Evolutionary conservation across 306 rosid species (phyloP).

Genomic region (Casuarina cunninghamiana): DNA sequence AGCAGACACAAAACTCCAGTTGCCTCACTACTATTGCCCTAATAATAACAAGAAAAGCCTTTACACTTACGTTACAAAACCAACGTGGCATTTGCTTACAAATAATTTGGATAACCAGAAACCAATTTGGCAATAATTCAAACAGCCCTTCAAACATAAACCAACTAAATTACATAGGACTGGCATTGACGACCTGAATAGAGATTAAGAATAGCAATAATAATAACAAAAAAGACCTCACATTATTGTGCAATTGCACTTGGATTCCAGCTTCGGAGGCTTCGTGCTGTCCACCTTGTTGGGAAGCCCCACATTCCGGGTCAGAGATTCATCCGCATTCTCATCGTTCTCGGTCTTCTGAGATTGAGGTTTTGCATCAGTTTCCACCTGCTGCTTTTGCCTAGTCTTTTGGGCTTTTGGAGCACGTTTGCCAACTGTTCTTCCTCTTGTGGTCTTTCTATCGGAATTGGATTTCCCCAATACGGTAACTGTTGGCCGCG

Average conservation of each 20-base stretch:
- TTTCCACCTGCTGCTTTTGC: constrained; percentile 50
- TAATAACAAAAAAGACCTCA: constrained; percentile 39
- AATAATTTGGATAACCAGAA: constrained; percentile 47
- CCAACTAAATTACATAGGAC: constrained; percentile 31
- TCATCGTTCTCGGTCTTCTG: constrained; percentile 50
- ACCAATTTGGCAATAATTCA: constrained; percentile 46
- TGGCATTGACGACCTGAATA: constrained; percentile 22
- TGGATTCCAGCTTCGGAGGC: constrained; percentile 87
- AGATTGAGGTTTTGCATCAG: constrained; percentile 44
- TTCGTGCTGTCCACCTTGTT: constrained; percentile 68
- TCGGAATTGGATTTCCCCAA: constrained; percentile 58
- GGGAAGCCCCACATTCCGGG: constrained; percentile 58
- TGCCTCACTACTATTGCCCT: constrained; percentile 45
- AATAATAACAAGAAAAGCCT: constrained; percentile 38
- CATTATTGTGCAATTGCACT: constrained; percentile 97
- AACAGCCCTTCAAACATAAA: constrained; percentile 43
- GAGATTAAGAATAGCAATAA: too few relatives aligned
- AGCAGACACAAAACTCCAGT: constrained; percentile 50
- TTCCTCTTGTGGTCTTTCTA: constrained; percentile 51
- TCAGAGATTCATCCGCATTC: constrained; percentile 50
- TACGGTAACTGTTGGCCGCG: constrained; percentile 74
- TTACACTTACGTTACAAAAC: constrained; percentile 72
- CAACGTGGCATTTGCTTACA: constrained; percentile 60
- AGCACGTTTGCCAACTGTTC: constrained; percentile 45
- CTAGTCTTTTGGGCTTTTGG: constrained; percentile 59